phyloP scores from a whole-genome alignment of 306 rosid genomes.

The Medicago arabica region DNA sequence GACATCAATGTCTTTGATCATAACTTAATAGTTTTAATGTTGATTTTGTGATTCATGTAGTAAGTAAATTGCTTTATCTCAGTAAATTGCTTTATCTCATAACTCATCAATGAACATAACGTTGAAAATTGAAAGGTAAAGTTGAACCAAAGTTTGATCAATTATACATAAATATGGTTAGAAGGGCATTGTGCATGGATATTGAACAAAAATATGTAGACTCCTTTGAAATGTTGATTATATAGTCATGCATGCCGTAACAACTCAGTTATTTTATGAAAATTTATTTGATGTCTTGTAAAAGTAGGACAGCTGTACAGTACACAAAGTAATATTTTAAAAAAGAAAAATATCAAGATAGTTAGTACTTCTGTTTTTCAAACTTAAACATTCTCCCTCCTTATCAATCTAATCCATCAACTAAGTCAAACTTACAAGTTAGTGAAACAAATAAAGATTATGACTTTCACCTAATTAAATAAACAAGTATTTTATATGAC shows the following conservation, averaged over 20 bases:
- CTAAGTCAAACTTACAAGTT: neutral
- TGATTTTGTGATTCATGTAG: neutral
- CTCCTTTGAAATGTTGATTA: neutral
- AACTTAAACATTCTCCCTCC: neutral
- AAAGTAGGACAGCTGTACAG: neutral
- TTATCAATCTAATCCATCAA: neutral
- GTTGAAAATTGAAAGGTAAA: neutral
- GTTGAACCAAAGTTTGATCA: neutral
- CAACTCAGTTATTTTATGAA: neutral
- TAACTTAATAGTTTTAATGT: neutral
- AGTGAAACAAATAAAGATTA: neutral
- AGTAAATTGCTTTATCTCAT: conserved; percentile 22
- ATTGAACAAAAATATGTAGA: neutral
- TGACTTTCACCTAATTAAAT: neutral
- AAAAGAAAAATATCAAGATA: neutral
- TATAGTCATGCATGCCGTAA: neutral
- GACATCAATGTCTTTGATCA: neutral
- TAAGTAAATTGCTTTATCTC: conserved; percentile 27
- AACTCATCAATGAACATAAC: neutral
- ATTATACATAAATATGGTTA: neutral
- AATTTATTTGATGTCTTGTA: neutral
- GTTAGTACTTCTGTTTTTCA: neutral
- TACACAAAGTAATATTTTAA: neutral
- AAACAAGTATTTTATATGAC: neutral
- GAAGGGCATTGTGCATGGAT: neutral